phyloP scores from a whole-genome alignment of 2,329 filamentous ascomycete genomes.

The Cladosporium sp. region DNA sequence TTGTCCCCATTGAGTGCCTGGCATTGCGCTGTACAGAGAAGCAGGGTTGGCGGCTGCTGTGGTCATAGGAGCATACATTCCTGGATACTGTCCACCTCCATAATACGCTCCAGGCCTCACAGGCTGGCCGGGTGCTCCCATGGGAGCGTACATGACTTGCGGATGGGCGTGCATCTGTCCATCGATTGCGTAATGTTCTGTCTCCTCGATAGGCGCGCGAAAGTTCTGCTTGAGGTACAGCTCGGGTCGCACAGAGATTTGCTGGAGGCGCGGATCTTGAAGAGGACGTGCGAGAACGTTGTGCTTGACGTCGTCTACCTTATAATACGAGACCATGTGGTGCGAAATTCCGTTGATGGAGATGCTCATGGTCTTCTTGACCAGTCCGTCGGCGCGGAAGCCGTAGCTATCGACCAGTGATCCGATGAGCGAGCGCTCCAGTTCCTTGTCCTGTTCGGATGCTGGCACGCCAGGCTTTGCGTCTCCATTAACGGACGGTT shows the following conservation, averaged over 20 bases:
- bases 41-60: conserved; percentile 21
- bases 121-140: conserved; percentile 25
- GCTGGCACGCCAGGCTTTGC: conserved; percentile 26
- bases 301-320: conserved; percentile 67
- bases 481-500: conserved; percentile 24
- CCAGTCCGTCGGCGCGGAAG: conserved; percentile 74
- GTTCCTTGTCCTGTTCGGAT: conserved; percentile 38
- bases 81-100: conserved; percentile 24
- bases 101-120: conserved; percentile 30
- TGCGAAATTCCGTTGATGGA: conserved; percentile 69
- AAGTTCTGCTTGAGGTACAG: conserved; percentile 37
- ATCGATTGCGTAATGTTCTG: conserved; percentile 34
- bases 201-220: conserved; percentile 34
- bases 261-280: conserved; percentile 43
- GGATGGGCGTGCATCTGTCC: conserved; percentile 32
- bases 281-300: conserved; percentile 56
- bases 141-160: conserved; percentile 28
- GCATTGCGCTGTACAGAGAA: conserved; percentile 23
- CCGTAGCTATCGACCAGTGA: conserved; percentile 85
- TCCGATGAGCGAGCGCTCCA: conserved; percentile 64
- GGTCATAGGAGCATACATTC: conserved; percentile 23
- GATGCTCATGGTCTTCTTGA: conserved; percentile 92
- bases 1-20: conserved; percentile 9
- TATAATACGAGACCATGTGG: conserved; percentile 88
- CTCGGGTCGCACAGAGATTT: conserved; percentile 32